These are phyloP conservation scores for Penicillium crustosum DNA, from an alignment of 2,329 filamentous ascomycete genomes.

Conservation along the genomic window DNA sequence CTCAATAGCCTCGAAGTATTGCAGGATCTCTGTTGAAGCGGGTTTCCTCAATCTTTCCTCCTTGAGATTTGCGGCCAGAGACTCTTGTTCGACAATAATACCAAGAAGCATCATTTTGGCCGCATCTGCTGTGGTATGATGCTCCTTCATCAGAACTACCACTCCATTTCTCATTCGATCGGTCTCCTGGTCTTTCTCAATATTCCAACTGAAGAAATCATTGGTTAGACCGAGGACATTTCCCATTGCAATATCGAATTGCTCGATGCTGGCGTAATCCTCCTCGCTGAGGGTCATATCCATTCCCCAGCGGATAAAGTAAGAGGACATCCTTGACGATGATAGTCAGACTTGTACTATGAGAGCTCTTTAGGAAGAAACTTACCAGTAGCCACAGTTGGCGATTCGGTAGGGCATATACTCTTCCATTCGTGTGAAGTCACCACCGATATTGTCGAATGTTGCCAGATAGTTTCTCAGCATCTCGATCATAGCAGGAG, in stretches of 20 bases:
- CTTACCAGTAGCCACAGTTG: background rate
- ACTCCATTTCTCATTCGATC: conserved; percentile 13
- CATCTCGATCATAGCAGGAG: background rate
- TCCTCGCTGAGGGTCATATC: background rate
- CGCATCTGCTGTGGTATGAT: background rate
- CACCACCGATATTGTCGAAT: background rate
- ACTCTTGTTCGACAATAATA: conserved; percentile 13
- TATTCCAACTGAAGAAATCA: conserved; percentile 15
- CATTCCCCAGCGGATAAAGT: background rate
- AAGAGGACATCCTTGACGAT: background rate
- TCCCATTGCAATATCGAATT: conserved; percentile 13
- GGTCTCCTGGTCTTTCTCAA: conserved; percentile 11
- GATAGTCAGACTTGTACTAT: background rate
- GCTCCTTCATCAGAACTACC: conserved; percentile 8
- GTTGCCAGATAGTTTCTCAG: background rate
- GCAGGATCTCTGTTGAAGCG: background rate
- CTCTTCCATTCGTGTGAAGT: background rate
- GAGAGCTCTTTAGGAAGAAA: no score
- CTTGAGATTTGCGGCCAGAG: conserved; percentile 7
- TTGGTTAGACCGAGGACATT: conserved; percentile 14
- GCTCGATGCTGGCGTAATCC: conserved; percentile 9
- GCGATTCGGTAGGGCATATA: background rate
- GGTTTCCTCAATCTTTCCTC: background rate
- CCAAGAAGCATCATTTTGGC: conserved; percentile 10
- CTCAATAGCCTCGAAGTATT: conserved; percentile 8